Base-by-base conservation (phyloP, 257 asterid genomes). In the Solanum chaucha region DNA sequence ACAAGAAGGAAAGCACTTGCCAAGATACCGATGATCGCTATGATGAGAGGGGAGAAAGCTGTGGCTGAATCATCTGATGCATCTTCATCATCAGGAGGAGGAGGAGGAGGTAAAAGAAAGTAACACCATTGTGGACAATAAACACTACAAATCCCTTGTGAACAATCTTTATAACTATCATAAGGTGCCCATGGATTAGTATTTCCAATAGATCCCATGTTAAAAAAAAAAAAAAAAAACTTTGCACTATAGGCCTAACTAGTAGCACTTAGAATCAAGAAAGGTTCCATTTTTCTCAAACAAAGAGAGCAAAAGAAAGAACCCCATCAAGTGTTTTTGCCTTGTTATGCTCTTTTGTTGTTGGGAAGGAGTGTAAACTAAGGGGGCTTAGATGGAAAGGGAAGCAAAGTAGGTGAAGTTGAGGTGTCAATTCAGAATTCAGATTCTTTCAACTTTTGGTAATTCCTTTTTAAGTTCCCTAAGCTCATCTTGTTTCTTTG, bases 121-220 rank as follows among this genome's bases (percentile, higher is more conserved):
- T 93, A 90, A 92, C 99, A 96, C 90, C 93, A 96, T 34, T 94
- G 98, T 9, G 96, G 98, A 88, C 99, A 96, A 85, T 94, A 94
- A 20, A 89, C 89, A 94, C 95, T 96, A 92, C 99, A 96, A 59
- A 95, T 88, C 30, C 93, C 96, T 72, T 87, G 91, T 59, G 99
- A 93, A 83, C 99, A 96, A 64, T 94, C 98, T 35, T 87, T 91
- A 8, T 89, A 91, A 84, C 90, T 87, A 13, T 90, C 92, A 89
- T 92, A 92, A 19, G 98, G 93, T 32, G 93, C 87, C 90, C 90
- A 93, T 12, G 98, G 88, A 88, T 89, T 92, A 58, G 92, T 93
- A 87, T 90, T 92, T 44, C 92, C 95, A 20, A 88, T 83, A 58
- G 96, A 89, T 55, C 93, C 91, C 98, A 95, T 96, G 55, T 75